Evolutionary conservation across 352 stramenopile genomes (phyloP), one percentile per base, ranked within the genome.

Genomic region (Phytophthora tentaculata): DNA sequence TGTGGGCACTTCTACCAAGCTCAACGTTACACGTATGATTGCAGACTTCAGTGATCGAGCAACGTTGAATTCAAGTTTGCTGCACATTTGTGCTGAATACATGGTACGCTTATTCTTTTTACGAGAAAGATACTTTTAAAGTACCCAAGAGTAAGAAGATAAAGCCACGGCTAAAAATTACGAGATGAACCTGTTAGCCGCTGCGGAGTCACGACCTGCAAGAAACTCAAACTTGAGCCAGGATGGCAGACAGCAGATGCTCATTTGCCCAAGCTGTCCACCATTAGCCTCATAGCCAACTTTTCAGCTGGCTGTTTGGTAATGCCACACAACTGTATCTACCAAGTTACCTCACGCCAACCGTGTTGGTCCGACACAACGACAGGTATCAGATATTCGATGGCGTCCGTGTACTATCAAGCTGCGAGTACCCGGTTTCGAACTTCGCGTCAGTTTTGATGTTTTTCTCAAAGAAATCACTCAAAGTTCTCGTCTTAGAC

Each of bases 361-460:
- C 9, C 23, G 12, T 28, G 35, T n/a, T n/a, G 5, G 14, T n/a
- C 35, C 35, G n/a, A 43, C 35, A n/a, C 13, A 13, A 43, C 35
- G 35, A 43, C 35, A 43, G 14, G 35, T 43, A 17, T 43, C 37
- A 51, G 54, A 61, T 43, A 61, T 61, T 23, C n/a, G 16, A n/a
- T 43, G 41, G 26, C 55, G 55, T 45, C 53, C 41, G 55, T 53
- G 41, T 53, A n/a, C 51, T 32, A 47, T 47, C 51, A 20, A 45
- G 16, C 14, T 41, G n/a, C 24, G 37, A 37, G 52, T 47, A 49
- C 41, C 26, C n/a, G 52, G 24, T 10, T 64, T 28, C n/a, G 29
- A 39, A n/a, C 56, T 10, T 12, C 39, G 29, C 35, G 19, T 49
- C n/a, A 10, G 39, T 12, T 43, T 24, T 16, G 5, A 39, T 24